Conservation (phyloP, 1,139 yeast species). For the Yarrowia galli region DNA sequence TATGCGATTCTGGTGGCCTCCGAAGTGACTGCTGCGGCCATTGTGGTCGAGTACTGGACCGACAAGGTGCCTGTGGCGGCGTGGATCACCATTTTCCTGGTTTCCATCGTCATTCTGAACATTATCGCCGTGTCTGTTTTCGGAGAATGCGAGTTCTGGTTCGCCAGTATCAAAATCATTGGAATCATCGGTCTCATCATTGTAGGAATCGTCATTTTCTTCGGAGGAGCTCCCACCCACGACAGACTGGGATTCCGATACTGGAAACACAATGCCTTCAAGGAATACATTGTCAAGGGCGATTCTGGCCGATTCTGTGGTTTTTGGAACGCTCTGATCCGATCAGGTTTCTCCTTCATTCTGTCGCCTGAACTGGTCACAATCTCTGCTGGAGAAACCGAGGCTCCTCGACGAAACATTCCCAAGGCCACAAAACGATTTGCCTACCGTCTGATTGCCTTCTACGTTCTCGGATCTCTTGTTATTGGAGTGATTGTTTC, state of each 20-base stretch:
- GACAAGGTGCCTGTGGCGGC: slow-evolving; percentile 44
- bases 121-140: slow-evolving; percentile 50
- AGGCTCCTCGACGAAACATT: slow-evolving; percentile 67
- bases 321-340: slow-evolving; percentile 63
- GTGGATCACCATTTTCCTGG: slow-evolving; percentile 51
- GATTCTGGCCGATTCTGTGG: slow-evolving; percentile 49
- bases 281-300: slow-evolving; percentile 61
- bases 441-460: slow-evolving; percentile 65
- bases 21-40: slow-evolving; percentile 53
- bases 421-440: slow-evolving; percentile 70
- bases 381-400: slow-evolving; percentile 78
- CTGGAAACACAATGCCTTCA: slow-evolving; percentile 78
- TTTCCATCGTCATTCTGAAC: slow-evolving; percentile 48
- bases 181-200: slow-evolving; percentile 45
- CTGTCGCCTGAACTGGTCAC: slow-evolving; percentile 69
- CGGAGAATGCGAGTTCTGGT: slow-evolving; percentile 51
- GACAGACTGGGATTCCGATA: slow-evolving; percentile 71
- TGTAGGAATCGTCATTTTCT: slow-evolving; percentile 48
- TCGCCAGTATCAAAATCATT: slow-evolving; percentile 48
- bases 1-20: slow-evolving; percentile 53
- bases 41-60: slow-evolving; percentile 52
- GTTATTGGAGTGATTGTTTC: slow-evolving; percentile 68
- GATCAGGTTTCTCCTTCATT: slow-evolving; percentile 53
- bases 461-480: slow-evolving; percentile 62
- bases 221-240: slow-evolving; percentile 46